phyloP scores from a whole-genome alignment of 2,329 filamentous ascomycete genomes.

The Penicillium sp. region DNA sequence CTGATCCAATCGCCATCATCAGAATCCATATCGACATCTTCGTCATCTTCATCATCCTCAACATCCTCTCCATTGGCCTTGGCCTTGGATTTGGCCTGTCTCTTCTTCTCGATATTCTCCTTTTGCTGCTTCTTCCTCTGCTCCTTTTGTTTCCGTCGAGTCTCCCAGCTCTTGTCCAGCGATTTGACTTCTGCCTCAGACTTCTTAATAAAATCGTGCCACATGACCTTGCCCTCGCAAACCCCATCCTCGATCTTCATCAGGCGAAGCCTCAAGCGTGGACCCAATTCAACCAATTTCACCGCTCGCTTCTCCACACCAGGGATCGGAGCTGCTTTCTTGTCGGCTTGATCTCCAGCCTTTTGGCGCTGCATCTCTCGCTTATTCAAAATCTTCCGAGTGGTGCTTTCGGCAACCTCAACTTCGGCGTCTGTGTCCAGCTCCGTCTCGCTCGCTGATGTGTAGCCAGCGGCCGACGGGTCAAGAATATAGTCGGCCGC shows the following conservation, averaged over 20 bases:
- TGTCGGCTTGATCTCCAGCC: constrained; percentile 41
- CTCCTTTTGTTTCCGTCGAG: constrained; percentile 75
- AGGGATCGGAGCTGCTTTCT: constrained; percentile 36
- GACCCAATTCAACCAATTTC: constrained; percentile 86
- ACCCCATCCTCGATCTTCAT: constrained; percentile 95
- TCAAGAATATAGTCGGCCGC: constrained; percentile 93
- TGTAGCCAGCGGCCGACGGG: constrained; percentile 71
- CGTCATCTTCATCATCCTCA: constrained; percentile 46
- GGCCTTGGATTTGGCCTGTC: constrained; percentile 54
- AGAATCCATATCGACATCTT: constrained; percentile 48
- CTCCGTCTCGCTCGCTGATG: constrained; percentile 88
- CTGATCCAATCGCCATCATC: constrained; percentile 49
- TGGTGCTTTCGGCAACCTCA: constrained; percentile 61
- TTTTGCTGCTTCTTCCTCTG: constrained; percentile 80
- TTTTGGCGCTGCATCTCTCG: constrained; percentile 47
- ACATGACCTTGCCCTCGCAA: constrained; percentile 86
- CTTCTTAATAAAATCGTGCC: constrained; percentile 94
- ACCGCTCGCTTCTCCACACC: constrained; percentile 77
- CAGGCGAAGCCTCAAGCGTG: constrained; percentile 78
- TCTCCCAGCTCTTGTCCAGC: constrained; percentile 77
- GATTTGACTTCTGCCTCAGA: constrained; percentile 67
- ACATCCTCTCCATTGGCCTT: constrained; percentile 41
- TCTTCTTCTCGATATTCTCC: constrained; percentile 85
- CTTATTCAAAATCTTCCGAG: constrained; percentile 50
- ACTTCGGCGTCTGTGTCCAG: constrained; percentile 92